Base-by-base conservation (phyloP, 2,329 filamentous ascomycete species). In the Coleophoma cylindrospora region DNA sequence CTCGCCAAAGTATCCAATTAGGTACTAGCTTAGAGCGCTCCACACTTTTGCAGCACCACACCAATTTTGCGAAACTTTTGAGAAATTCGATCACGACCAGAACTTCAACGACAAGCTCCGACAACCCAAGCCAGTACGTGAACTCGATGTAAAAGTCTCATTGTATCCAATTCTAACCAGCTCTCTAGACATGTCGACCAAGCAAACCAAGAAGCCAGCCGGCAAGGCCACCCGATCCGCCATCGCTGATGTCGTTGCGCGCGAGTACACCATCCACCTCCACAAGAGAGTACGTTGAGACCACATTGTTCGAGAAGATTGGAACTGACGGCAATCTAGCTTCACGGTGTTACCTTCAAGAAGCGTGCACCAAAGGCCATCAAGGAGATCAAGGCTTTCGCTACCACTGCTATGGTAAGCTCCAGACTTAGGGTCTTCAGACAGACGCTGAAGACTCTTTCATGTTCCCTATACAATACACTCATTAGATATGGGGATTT, bases 231-330 rank as follows among this genome's bases (percentile, higher is more conserved):
- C 75, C 69, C 89, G 91, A 73, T 96, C 90, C 76, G 95, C 95
- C 80, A 96, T 99, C 76, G 86, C 90, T 77, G 92, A 99, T 79
- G 95, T 99, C 73, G 92, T 99, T 75, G 87, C 94, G 70, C 90
- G 94, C 84, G 95, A 99, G 83, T 99, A 99, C 86, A 99, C 94
- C 77, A 97, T 99, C 81, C 92, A 99, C 85, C 81, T 99, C 68
- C 94, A 99, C 89, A 97, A 96, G 89, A 88, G 92, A 79, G 89
- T 95, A 91, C 74, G 87, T 87, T 74, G 54, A 54, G 54, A 43
- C 46, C 47, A 48, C 59, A 13, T 45, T 40, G 34, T 40, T 40
- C 34, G 21, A 45, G 43, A 41, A 43, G 49, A 43, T 33, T 53
- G 48, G 49, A 56, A 49, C 83, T 86, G 75, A 86, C 78, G 19